Conservation (phyloP, 2,329 filamentous ascomycete species). For the Thelonectria rubi region DNA sequence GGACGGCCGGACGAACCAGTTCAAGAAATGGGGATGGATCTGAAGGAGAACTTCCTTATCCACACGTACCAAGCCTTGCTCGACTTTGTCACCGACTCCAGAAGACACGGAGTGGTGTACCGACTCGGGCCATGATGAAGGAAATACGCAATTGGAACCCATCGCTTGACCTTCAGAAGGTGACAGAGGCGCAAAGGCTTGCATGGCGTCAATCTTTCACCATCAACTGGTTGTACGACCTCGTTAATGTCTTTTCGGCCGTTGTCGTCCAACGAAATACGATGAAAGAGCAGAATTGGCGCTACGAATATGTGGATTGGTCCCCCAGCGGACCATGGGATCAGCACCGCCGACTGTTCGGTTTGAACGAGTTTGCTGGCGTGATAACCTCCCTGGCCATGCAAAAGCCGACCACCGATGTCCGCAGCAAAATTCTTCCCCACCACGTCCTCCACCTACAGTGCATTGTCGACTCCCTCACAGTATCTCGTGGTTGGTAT, state of each 20-base stretch:
- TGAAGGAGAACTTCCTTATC: constrained; percentile 55
- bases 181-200: constrained; percentile 51
- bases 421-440: constrained; percentile 53
- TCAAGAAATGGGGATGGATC: constrained; percentile 42
- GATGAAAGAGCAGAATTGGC: constrained; percentile 46
- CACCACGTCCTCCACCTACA: constrained; percentile 61
- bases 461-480: constrained; percentile 59
- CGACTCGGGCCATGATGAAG: constrained; percentile 54
- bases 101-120: constrained; percentile 54
- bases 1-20: constrained; percentile 11
- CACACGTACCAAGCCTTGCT: constrained; percentile 54
- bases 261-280: constrained; percentile 51
- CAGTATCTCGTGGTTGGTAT: constrained; percentile 56
- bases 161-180: constrained; percentile 48
- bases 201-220: constrained; percentile 59
- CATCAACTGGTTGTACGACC: constrained; percentile 62
- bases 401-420: constrained; percentile 51
- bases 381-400: constrained; percentile 55
- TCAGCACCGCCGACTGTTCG: constrained; percentile 50
- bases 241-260: constrained; percentile 57
- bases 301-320: constrained; percentile 53
- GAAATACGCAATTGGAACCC: constrained; percentile 54
- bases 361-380: constrained; percentile 56
- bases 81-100: constrained; percentile 56
- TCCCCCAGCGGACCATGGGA: constrained; percentile 48